These are phyloP conservation scores for Pyrenochaeta sp. DNA, from an alignment of 2,329 filamentous ascomycete species.

Conservation along the genomic window DNA sequence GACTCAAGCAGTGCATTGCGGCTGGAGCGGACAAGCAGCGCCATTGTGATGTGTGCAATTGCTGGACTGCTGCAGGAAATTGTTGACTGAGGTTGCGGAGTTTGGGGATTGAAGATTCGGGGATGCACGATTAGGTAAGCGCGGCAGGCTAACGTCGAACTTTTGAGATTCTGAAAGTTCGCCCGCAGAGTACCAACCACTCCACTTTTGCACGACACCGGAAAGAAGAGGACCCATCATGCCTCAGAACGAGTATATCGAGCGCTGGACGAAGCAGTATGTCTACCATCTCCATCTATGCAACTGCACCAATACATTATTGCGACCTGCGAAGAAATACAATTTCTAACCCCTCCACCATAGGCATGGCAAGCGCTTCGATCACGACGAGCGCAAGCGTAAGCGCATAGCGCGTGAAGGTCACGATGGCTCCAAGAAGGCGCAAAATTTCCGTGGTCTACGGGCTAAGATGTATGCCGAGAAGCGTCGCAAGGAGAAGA, in stretches of 20 bases:
- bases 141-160: slow-evolving; percentile 20
- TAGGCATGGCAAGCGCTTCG: slow-evolving; percentile 61
- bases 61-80: slow-evolving; percentile 8
- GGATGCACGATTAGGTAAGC: slow-evolving; percentile 27
- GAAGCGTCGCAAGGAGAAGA: slow-evolving; percentile 92
- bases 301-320: not conserved
- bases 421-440: slow-evolving; percentile 87
- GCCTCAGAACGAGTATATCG: slow-evolving; percentile 83
- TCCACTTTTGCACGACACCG: slow-evolving; percentile 12
- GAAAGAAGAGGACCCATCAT: slow-evolving; percentile 47
- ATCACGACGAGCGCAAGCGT: slow-evolving; percentile 87
- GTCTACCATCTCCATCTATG: slow-evolving; percentile 37
- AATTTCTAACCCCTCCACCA: slow-evolving; percentile 27
- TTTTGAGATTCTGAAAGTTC: slow-evolving; percentile 33
- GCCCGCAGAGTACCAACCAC: slow-evolving; percentile 15
- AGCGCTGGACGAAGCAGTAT: slow-evolving; percentile 74
- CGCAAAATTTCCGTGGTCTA: slow-evolving; percentile 91
- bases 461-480: slow-evolving; percentile 93
- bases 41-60: slow-evolving; percentile 37
- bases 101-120: slow-evolving; percentile 16
- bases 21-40: slow-evolving; percentile 62
- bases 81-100: slow-evolving; percentile 24
- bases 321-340: not conserved
- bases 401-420: slow-evolving; percentile 89
- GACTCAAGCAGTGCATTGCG: slow-evolving; percentile 71